phyloP scores from a whole-genome alignment of 169 alveolate species.

The Theileria sp. region DNA sequence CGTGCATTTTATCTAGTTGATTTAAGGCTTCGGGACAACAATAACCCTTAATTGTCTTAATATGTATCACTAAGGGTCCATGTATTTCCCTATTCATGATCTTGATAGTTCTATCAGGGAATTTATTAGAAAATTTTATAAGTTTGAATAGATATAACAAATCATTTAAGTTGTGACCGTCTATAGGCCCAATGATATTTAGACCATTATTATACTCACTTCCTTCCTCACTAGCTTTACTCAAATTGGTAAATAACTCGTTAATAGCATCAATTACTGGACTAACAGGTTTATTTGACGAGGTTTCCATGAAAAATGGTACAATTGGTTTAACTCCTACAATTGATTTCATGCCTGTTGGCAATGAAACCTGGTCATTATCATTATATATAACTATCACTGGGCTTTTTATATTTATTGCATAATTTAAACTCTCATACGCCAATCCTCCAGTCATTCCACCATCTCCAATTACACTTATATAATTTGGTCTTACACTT shows the following conservation, averaged over 20 bases:
- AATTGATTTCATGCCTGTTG: slow-evolving; percentile 73
- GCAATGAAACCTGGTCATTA: slow-evolving; percentile 82
- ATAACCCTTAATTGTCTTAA: slow-evolving; percentile 75
- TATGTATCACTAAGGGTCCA: slow-evolving; percentile 75
- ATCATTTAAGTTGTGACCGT: slow-evolving; percentile 77
- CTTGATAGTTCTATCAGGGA: not conserved
- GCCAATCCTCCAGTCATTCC: slow-evolving; percentile 89
- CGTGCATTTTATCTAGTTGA: slow-evolving; percentile 76
- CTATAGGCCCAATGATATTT: slow-evolving; percentile 75
- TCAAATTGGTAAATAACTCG: slow-evolving; percentile 19
- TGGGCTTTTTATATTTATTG: slow-evolving; percentile 76
- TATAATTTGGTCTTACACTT: slow-evolving; percentile 48
- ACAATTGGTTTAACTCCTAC: slow-evolving; percentile 65
- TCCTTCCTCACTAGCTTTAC: not conserved
- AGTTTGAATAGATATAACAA: slow-evolving; percentile 55
- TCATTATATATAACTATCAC: slow-evolving; percentile 83
- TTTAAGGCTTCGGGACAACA: slow-evolving; percentile 75
- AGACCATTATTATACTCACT: slow-evolving; percentile 20
- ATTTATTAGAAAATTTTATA: slow-evolving; percentile 1
- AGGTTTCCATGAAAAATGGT: slow-evolving; percentile 43
- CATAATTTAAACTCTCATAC: slow-evolving; percentile 81
- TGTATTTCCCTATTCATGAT: slow-evolving; percentile 20
- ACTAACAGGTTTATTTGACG: slow-evolving; percentile 5
- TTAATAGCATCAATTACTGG: slow-evolving; percentile 28
- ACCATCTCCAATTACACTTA: slow-evolving; percentile 87